Base-by-base conservation (phyloP, 495 filamentous ascomycete genomes). In the Poronia punctata region DNA sequence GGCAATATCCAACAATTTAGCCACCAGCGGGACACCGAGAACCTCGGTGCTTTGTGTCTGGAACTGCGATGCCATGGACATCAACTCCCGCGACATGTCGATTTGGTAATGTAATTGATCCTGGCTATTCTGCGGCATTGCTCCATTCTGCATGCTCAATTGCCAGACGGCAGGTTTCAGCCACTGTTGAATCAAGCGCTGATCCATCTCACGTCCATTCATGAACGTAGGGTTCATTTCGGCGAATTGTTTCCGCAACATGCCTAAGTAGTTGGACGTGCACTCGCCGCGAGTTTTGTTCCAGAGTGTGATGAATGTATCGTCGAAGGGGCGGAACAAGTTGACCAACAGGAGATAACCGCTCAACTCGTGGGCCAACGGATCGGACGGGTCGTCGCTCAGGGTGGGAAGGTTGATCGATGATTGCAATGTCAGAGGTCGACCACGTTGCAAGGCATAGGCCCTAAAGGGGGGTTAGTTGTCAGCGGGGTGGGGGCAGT, bases 141-240 rank as follows among this genome's bases (percentile, higher is more conserved):
- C 63, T 26, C 71, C 67, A 39, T 64, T 72, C 38, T 66, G 71
- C 57, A 59, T 61, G 37, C 54, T 64, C 31, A 90, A 56, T 43
- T 87, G 80, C 86, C 86, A 92, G 2, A 84, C 72, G 52, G 82
- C 80, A 18, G 83, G 84, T 48, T 84, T 80, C n/a, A 90, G 72
- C 86, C 86, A 93, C 53, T 85, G 78, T 58, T 89, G 84, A 23
- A 82, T 86, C 6, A 78, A 68, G 7, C 77, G 69, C 7, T 88
- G 64, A 51, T 93, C 85, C 12, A 77, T 69, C 40, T 89, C 79
- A 2, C 76, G 78, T 31, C 72, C 66, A 35, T 78, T 75, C 29
- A 85, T 68, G 42, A 78, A 76, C 0, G 66, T 48, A 0, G 82
- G 82, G 1, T 86, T 61, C 10, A 80, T 74, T 16, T 82, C 75